Percentiles rank a stretch among this genome's conserved stretches.
These are phyloP conservation scores for Ogataea trehaloabstinens DNA, from an alignment of 805 yeast species.

Conservation along the genomic window DNA sequence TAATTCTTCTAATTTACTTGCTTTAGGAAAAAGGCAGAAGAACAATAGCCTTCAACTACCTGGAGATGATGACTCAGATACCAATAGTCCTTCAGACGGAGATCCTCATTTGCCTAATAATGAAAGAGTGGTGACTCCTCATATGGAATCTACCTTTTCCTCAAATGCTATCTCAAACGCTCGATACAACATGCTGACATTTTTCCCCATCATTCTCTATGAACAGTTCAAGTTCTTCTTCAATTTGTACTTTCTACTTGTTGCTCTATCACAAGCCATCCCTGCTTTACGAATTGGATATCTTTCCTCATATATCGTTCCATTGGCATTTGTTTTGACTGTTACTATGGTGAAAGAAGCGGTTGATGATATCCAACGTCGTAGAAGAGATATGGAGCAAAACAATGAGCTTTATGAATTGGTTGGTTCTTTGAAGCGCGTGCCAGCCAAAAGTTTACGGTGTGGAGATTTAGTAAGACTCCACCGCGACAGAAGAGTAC, in stretches of 20 bases:
- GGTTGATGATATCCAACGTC: conserved; percentile 84
- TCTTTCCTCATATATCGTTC: conserved; percentile 87
- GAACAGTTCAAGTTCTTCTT: conserved; percentile 97
- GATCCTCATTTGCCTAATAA: conserved; percentile 11
- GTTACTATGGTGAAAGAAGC: conserved; percentile 98
- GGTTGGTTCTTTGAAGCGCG: conserved; percentile 42
- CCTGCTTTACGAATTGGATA: conserved; percentile 93
- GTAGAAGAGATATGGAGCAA: conserved; percentile 87
- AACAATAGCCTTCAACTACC: conserved; percentile 28
- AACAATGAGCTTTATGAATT: conserved; percentile 82
- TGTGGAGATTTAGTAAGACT: conserved; percentile 85
- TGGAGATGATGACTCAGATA: conserved; percentile 17
- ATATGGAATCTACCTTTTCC: conserved; percentile 38
- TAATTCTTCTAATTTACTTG: conserved; percentile 26
- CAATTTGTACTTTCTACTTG: conserved; percentile 86
- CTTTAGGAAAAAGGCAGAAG: conserved; percentile 18
- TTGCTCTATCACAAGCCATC: conserved; percentile 89
- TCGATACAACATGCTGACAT: conserved; percentile 83
- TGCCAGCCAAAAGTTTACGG: conserved; percentile 58
- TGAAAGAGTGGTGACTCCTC: conserved; percentile 40
- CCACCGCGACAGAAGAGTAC: conserved; percentile 81
- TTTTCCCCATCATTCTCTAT: conserved; percentile 83
- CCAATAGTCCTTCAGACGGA: conserved; percentile 1
- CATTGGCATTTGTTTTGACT: conserved; percentile 85
- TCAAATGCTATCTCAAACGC: conserved; percentile 91